Evolutionary conservation across 2,329 filamentous ascomycete genomes (phyloP).

Genomic region (Fusarium sp.): DNA sequence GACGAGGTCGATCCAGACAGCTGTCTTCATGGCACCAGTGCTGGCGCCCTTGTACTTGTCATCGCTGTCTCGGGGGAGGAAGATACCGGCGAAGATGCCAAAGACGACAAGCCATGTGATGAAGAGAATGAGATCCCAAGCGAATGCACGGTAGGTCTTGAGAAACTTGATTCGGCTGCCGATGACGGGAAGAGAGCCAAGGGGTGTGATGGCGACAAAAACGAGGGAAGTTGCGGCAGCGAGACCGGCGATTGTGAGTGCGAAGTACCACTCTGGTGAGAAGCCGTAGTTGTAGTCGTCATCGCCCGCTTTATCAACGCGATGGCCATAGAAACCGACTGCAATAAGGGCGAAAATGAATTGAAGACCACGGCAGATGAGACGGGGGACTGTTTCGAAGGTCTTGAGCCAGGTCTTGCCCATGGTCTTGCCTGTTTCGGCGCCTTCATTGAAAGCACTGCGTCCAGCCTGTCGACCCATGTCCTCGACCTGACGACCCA

Average conservation of each 20-base stretch:
- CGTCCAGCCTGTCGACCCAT: slow-evolving; percentile 51
- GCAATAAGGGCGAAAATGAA: slow-evolving; percentile 77
- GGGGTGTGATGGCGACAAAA: slow-evolving; percentile 55
- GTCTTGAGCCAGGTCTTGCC: slow-evolving; percentile 60
- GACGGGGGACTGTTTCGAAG: slow-evolving; percentile 61
- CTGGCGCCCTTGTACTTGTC: slow-evolving; percentile 59
- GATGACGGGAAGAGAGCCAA: slow-evolving; percentile 50
- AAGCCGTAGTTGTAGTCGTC: slow-evolving; percentile 54
- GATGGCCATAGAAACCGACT: slow-evolving; percentile 74
- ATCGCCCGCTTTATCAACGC: slow-evolving; percentile 59
- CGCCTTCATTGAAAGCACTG: slow-evolving; percentile 51
- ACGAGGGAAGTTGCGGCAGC: slow-evolving; percentile 64
- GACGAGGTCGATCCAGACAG: slow-evolving; percentile 78
- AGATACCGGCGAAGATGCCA: slow-evolving; percentile 78
- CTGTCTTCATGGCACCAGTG: slow-evolving; percentile 71
- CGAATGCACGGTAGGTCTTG: slow-evolving; percentile 59
- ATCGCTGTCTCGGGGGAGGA: slow-evolving; percentile 69
- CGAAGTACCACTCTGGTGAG: slow-evolving; percentile 72
- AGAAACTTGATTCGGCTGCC: slow-evolving; percentile 51
- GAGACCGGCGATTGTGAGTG: slow-evolving; percentile 67
- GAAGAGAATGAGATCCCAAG: slow-evolving; percentile 59
- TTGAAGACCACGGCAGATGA: slow-evolving; percentile 72
- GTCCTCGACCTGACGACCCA: slow-evolving; percentile 50
- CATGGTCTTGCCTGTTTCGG: slow-evolving; percentile 55
- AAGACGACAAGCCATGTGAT: slow-evolving; percentile 74